A percentile compares a stretch with the other conserved stretches of the same genome.
Conservation (phyloP, 371 early-diverging fungal species). For the Nematocida sp. region DNA sequence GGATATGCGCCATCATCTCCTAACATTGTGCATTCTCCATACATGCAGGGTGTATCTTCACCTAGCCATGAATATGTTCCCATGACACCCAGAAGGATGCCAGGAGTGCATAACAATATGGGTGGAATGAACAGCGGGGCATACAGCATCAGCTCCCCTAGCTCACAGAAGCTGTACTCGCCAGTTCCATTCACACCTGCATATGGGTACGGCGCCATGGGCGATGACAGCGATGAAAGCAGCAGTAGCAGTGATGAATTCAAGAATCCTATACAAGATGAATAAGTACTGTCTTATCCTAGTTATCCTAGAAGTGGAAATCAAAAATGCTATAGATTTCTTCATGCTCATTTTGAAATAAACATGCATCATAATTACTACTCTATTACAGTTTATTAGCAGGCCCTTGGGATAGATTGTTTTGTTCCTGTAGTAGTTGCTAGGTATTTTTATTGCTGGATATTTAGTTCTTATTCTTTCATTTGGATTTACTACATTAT, state of each 20-base stretch:
- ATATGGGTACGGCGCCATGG: not conserved
- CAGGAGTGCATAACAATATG: not conserved
- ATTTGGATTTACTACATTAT: too few species aligned
- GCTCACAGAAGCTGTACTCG: conserved; percentile 30
- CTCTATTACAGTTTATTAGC: not conserved
- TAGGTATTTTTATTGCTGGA: too few species aligned
- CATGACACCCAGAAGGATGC: not conserved
- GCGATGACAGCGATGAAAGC: not conserved
- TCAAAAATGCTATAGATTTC: not conserved
- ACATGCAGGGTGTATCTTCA: not conserved
- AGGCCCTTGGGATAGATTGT: too few species aligned
- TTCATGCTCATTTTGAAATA: conserved; percentile 1
- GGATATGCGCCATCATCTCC: conserved; percentile 14
- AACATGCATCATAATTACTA: conserved; percentile 11
- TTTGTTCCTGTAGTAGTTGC: too few species aligned
- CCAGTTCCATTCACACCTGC: not conserved
- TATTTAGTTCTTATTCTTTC: too few species aligned
- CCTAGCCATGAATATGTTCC: conserved; percentile 20
- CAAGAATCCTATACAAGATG: too few species aligned
- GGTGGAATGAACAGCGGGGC: not conserved
- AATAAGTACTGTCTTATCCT: too few species aligned
- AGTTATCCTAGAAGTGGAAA: not conserved
- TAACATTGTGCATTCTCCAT: not conserved
- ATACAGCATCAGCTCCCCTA: conserved; percentile 8
- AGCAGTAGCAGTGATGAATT: not conserved